phyloP scores from a whole-genome alignment of 306 rosid species.

The Dicorynia guianensis region DNA sequence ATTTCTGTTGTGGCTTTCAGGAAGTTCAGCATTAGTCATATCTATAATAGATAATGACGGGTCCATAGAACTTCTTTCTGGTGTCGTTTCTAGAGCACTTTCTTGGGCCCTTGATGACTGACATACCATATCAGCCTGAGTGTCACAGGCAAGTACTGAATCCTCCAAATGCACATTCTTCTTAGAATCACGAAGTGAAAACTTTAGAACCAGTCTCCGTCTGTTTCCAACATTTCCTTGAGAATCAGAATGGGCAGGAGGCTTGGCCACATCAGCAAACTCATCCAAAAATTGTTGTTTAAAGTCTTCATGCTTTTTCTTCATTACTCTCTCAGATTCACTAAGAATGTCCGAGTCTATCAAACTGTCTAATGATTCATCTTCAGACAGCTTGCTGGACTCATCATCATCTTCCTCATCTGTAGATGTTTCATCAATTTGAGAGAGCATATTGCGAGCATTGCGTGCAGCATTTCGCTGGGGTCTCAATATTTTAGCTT shows the following conservation, averaged over 20 bases:
- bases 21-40: slow-evolving; percentile 37
- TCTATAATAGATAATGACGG: slow-evolving; percentile 41
- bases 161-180: slow-evolving; percentile 58
- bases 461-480: slow-evolving; percentile 76
- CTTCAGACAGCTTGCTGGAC: too few species aligned
- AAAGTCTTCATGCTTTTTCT: slow-evolving; percentile 40
- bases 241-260: slow-evolving; percentile 53
- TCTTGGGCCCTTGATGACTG: slow-evolving; percentile 53
- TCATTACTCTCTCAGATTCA: slow-evolving; percentile 52
- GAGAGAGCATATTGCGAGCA: slow-evolving; percentile 77
- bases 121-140: slow-evolving; percentile 44
- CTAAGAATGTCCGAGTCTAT: slow-evolving; percentile 53
- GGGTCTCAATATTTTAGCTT: slow-evolving; percentile 66
- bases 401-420: slow-evolving; percentile 65
- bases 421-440: slow-evolving; percentile 64
- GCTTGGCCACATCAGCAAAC: slow-evolving; percentile 44
- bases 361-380: slow-evolving; percentile 68
- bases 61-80: slow-evolving; percentile 37
- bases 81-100: slow-evolving; percentile 33
- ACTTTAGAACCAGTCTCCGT: slow-evolving; percentile 65
- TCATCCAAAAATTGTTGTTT: slow-evolving; percentile 48
- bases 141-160: slow-evolving; percentile 38
- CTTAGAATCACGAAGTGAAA: slow-evolving; percentile 69
- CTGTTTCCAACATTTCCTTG: slow-evolving; percentile 52
- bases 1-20: slow-evolving; percentile 38